Evolutionary conservation across 495 filamentous ascomycete genomes (phyloP), one percentile per base, ranked within the genome.

Genomic region (Haplographium delicatum): DNA sequence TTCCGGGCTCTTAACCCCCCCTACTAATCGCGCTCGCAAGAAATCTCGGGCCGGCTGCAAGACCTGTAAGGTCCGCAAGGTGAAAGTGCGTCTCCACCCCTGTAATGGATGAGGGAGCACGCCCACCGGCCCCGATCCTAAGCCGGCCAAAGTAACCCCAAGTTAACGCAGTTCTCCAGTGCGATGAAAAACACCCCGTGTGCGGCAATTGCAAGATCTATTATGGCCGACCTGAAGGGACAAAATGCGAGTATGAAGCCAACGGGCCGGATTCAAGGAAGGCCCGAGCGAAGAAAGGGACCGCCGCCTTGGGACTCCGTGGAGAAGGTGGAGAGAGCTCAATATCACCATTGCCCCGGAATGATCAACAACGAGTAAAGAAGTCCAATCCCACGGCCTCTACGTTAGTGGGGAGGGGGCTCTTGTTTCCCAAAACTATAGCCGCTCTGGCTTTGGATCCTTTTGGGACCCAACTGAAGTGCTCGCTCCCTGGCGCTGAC

Each of bases 201-300:
- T 47, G 44, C 15, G 7, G 27, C 27, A 47, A 47, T 24, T 47
- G 44, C 18, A 34, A 47, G 16, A 20, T 37, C 18, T 47, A 47
- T 22, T 47, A 15, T 15, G 18, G 27, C 28, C n/a, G n/a, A n/a
- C n/a, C n/a, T n/a, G n/a, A n/a, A n/a, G n/a, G n/a, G n/a, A n/a
- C n/a, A n/a, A n/a, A n/a, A n/a, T n/a, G n/a, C n/a, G n/a, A n/a
- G n/a, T n/a, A n/a, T n/a, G n/a, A n/a, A n/a, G n/a, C n/a, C n/a
- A n/a, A n/a, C n/a, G n/a, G n/a, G n/a, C n/a, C n/a, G n/a, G n/a
- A n/a, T n/a, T n/a, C n/a, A n/a, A n/a, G n/a, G n/a, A n/a, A n/a
- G 18, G 27, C 20, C 11, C 6, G 28, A 35, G 20, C 4, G 20
- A 35, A 4, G 20, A 47, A 35, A 35, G 44, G 9, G 44, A 35